Percentiles rank a stretch among this genome's conserved stretches.
Evolutionary conservation across 225 moss, liverwort and hornwort species (phyloP).

Genomic region (Climacium dendroides): DNA sequence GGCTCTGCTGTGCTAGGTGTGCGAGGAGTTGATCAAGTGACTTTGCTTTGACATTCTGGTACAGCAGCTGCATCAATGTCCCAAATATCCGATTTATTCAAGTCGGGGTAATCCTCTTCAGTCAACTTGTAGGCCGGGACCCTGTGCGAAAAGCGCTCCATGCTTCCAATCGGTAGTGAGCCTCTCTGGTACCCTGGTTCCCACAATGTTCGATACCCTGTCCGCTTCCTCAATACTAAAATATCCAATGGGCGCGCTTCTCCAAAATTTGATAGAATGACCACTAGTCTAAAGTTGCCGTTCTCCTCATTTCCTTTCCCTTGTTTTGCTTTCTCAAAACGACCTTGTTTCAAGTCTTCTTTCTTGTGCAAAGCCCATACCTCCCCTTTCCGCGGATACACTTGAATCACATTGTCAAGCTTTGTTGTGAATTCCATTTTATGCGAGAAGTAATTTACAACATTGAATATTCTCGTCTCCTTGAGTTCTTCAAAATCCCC

Average conservation of each 20-base stretch:
- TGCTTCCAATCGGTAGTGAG: neutral
- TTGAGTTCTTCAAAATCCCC: constrained; percentile 27
- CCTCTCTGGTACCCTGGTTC: constrained; percentile 27
- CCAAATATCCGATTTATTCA: constrained; percentile 30
- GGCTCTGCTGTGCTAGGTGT: neutral
- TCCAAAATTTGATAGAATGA: constrained; percentile 15
- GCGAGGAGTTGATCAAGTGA: constrained; percentile 1
- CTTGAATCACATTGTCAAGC: neutral
- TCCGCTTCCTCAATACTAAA: constrained; percentile 26
- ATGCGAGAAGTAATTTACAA: constrained; percentile 36
- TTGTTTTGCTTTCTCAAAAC: neutral
- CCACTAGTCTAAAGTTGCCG: constrained; percentile 20
- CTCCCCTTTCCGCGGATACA: constrained; percentile 36
- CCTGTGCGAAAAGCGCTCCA: constrained; percentile 36
- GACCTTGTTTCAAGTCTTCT: neutral
- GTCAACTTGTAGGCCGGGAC: constrained; percentile 44
- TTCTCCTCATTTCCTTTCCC: neutral
- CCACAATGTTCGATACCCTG: constrained; percentile 44
- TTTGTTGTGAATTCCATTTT: constrained; percentile 13
- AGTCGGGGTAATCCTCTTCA: constrained; percentile 4
- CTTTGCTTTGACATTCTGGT: constrained; percentile 19
- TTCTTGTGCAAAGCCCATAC: constrained; percentile 39
- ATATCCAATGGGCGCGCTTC: constrained; percentile 1
- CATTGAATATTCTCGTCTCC: neutral
- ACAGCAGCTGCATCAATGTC: constrained; percentile 53